These are phyloP conservation scores for Neonectria coccinea DNA, from an alignment of 2,329 filamentous ascomycete species.

Conservation along the genomic window DNA sequence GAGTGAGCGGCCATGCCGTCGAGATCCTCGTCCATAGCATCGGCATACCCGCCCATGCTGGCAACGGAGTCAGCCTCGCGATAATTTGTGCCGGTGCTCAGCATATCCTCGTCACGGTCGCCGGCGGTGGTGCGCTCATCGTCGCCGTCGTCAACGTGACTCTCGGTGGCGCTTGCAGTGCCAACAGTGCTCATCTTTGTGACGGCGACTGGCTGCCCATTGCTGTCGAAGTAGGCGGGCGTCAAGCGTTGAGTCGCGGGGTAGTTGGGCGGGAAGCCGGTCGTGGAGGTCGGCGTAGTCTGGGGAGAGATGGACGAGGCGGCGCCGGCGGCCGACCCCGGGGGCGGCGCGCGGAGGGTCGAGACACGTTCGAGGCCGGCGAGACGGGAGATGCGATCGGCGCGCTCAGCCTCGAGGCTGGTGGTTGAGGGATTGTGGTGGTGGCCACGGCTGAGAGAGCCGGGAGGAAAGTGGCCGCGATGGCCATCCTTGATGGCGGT, in stretches of 20 bases:
- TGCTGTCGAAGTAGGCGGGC: slow-evolving; percentile 84
- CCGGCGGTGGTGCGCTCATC: slow-evolving; percentile 65
- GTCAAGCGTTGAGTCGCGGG: slow-evolving; percentile 57
- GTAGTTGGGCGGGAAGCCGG: slow-evolving; percentile 56
- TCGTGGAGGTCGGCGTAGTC: slow-evolving; percentile 63
- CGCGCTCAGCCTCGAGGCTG: slow-evolving; percentile 90
- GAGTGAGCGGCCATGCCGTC: slow-evolving; percentile 60
- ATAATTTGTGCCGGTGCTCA: slow-evolving; percentile 75
- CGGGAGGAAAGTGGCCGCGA: slow-evolving; percentile 78
- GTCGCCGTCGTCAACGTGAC: slow-evolving; percentile 68
- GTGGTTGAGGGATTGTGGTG: slow-evolving; percentile 71
- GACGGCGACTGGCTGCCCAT: slow-evolving; percentile 73
- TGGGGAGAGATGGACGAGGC: slow-evolving; percentile 59
- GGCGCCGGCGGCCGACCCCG: slow-evolving; percentile 45
- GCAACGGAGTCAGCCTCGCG: slow-evolving; percentile 70
- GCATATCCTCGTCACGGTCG: slow-evolving; percentile 73
- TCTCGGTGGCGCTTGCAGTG: slow-evolving; percentile 87
- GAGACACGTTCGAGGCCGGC: slow-evolving; percentile 91
- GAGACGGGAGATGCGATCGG: slow-evolving; percentile 93
- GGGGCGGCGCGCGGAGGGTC: slow-evolving; percentile 71
- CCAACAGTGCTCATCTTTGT: slow-evolving; percentile 92
- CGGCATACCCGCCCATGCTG: slow-evolving; percentile 59
- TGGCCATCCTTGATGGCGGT: slow-evolving; percentile 98
- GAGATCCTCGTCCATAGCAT: slow-evolving; percentile 66
- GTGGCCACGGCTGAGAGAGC: slow-evolving; percentile 65